Evolutionary conservation across 495 filamentous ascomycete species (phyloP).

Genomic region (Chaetomium tenue): DNA sequence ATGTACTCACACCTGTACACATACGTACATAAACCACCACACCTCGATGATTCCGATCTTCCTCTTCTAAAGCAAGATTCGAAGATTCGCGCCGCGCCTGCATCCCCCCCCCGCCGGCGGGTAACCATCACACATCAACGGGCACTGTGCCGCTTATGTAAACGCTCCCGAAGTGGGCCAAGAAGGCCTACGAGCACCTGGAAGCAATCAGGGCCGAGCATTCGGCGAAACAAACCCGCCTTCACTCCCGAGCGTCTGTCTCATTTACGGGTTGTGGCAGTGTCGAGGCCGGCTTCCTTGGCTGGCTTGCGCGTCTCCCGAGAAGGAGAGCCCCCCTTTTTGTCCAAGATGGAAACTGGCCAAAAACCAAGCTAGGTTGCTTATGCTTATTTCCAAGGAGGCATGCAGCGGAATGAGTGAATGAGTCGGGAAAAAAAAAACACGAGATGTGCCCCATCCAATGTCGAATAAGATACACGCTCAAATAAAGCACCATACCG

Average conservation of each 20-base stretch:
- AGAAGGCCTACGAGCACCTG: background rate
- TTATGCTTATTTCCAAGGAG: background rate
- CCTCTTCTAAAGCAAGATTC: background rate
- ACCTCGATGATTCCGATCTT: background rate
- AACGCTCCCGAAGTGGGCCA: background rate
- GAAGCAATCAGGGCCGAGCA: background rate
- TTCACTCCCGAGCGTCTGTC: background rate
- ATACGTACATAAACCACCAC: background rate
- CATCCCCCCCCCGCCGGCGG: background rate
- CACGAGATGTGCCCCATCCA: too few species aligned
- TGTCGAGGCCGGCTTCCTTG: conserved; percentile 2
- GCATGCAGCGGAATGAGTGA: background rate
- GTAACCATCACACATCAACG: background rate
- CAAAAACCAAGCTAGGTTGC: background rate
- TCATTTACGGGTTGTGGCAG: conserved; percentile 18
- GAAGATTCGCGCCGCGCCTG: background rate
- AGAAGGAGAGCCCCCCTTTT: background rate
- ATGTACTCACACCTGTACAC: background rate
- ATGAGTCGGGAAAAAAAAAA: too few species aligned
- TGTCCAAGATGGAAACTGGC: background rate
- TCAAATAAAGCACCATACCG: too few species aligned
- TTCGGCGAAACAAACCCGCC: background rate
- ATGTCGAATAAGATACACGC: too few species aligned
- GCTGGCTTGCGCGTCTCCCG: background rate
- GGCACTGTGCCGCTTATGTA: conserved; percentile 15